These are phyloP conservation scores for Grifola frondosa DNA, from an alignment of 1,284 basidiomycete genomes.

Conservation along the genomic window DNA sequence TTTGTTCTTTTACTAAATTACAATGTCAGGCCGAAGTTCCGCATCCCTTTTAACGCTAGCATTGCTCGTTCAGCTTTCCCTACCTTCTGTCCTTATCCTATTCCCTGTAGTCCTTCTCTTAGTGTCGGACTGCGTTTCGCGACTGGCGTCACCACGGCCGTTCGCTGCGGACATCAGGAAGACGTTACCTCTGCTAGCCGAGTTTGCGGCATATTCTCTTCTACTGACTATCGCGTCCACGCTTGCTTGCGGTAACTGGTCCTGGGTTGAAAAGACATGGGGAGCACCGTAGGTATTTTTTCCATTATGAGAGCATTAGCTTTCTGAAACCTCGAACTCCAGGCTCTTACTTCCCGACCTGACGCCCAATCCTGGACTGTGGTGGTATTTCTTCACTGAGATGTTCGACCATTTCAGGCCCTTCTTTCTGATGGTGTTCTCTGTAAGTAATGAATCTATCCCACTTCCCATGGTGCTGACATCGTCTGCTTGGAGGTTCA, in stretches of 20 bases:
- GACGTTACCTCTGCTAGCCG: constrained; percentile 40
- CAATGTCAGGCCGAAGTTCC: constrained; percentile 48
- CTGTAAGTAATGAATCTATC: constrained; percentile 47
- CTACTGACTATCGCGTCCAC: constrained; percentile 50
- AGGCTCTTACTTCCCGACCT: constrained; percentile 69
- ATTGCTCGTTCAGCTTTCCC: constrained; percentile 66
- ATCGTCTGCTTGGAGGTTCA: constrained; percentile 58
- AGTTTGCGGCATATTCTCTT: constrained; percentile 52
- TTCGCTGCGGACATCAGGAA: constrained; percentile 39
- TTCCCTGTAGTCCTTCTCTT: constrained; percentile 69
- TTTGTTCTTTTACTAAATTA: background rate
- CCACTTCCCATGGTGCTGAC: background rate
- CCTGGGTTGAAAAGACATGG: constrained; percentile 80
- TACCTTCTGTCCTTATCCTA: constrained; percentile 71
- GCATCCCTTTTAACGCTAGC: constrained; percentile 66
- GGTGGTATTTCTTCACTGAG: constrained; percentile 99
- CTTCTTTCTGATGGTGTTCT: constrained; percentile 97
- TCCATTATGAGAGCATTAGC: background rate
- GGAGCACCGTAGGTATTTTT: constrained; percentile 68
- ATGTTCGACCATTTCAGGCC: constrained; percentile 98
- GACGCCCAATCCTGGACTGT: constrained; percentile 91
- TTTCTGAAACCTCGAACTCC: background rate
- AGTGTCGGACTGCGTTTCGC: constrained; percentile 56
- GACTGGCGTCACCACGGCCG: constrained; percentile 58
- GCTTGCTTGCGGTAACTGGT: constrained; percentile 54